Evolutionary conservation across 2,329 filamentous ascomycete genomes (phyloP).

Genomic region (Penicillium janthinellum): DNA sequence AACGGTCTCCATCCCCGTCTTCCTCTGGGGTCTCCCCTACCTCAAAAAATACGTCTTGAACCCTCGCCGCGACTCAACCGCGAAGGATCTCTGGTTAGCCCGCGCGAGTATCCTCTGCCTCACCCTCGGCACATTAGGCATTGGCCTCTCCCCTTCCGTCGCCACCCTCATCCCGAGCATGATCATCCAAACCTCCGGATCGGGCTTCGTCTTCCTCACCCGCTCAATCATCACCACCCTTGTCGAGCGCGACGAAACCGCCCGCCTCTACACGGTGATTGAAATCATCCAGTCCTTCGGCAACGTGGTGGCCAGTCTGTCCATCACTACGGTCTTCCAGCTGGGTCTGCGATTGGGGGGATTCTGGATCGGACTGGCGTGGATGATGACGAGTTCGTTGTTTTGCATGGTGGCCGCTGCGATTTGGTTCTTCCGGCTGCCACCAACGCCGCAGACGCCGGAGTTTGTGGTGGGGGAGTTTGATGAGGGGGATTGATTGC

Average conservation of each 20-base stretch:
- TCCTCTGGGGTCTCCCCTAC: constrained; percentile 50
- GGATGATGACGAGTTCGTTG: constrained; percentile 42
- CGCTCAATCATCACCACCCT: constrained; percentile 52
- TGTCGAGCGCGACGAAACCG: constrained; percentile 51
- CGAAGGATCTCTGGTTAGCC: constrained; percentile 51
- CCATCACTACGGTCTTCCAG: constrained; percentile 50
- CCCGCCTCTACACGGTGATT: constrained; percentile 53
- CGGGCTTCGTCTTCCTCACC: constrained; percentile 51
- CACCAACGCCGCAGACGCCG: constrained; percentile 12
- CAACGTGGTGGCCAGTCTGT: constrained; percentile 50
- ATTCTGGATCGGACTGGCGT: constrained; percentile 53
- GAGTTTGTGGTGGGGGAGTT: constrained; percentile 27
- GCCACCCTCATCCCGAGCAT: constrained; percentile 48
- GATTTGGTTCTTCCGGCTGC: constrained; percentile 33
- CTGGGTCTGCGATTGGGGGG: constrained; percentile 50
- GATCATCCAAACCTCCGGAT: constrained; percentile 52
- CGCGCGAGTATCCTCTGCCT: constrained; percentile 50
- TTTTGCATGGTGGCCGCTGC: constrained; percentile 36
- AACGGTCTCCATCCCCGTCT: constrained; percentile 50
- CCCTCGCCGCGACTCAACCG: constrained; percentile 39
- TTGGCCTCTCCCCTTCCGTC: constrained; percentile 49
- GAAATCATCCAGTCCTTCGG: constrained; percentile 53
- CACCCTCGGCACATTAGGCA: constrained; percentile 48
- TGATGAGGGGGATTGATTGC: constrained; percentile 15
- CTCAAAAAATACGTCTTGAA: constrained; percentile 37